A percentile compares a stretch with the other conserved stretches of the same genome.
Conservation (phyloP, 805 yeast species). For the Hermanozyma aechmeae region DNA sequence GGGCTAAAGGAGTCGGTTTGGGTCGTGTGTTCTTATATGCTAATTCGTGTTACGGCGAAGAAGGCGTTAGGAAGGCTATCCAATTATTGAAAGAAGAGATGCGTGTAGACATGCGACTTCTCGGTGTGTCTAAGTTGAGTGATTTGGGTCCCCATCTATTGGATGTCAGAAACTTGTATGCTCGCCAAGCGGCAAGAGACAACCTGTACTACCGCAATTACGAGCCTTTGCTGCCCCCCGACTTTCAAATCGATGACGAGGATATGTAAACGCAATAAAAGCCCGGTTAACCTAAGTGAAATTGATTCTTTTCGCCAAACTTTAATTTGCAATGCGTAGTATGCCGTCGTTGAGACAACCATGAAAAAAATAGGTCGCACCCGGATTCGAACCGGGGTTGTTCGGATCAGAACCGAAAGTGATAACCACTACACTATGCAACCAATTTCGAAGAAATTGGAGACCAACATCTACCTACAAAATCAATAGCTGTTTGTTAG, state of each 20-base stretch:
- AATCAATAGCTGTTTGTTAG: no score
- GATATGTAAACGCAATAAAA: no score
- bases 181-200: constrained; percentile 5
- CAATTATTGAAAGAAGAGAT: constrained; percentile 62
- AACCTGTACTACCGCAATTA: constrained; percentile 7
- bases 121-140: constrained; percentile 62
- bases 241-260: no score
- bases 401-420: constrained; percentile 74
- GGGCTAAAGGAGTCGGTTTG: constrained; percentile 63
- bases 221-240: constrained; percentile 9
- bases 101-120: constrained; percentile 66
- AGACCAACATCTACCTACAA: no score
- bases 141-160: constrained; percentile 7
- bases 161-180: constrained; percentile 6
- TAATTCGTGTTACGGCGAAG: constrained; percentile 53
- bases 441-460: no score
- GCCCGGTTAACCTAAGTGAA: no score
- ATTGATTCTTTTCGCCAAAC: no score
- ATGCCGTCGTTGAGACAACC: no score
- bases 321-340: no score
- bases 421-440: constrained; percentile 75
- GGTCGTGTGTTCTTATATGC: constrained; percentile 64
- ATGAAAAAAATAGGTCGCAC: constrained; percentile 54
- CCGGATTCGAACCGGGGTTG: constrained; percentile 85
- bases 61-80: constrained; percentile 52